Conservation (phyloP, 257 asterid genomes). For the Solanum sejunctum region DNA sequence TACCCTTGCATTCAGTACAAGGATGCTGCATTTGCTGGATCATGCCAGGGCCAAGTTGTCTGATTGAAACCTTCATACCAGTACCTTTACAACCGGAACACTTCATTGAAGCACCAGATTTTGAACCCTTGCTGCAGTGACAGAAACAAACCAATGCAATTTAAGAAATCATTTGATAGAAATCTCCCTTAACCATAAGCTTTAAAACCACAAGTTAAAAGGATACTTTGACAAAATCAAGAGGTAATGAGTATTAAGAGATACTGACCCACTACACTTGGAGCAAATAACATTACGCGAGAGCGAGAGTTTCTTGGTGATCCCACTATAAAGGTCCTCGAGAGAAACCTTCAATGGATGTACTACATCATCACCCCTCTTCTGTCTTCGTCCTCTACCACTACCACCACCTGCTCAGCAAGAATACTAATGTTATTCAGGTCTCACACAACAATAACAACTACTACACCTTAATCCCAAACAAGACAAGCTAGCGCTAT, state of each 20-base stretch:
- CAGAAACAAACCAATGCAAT: not conserved
- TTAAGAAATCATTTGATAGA: not conserved
- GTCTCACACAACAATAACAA: not conserved
- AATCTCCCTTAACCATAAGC: not conserved
- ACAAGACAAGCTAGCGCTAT: not conserved
- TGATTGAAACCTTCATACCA: constrained; percentile 55
- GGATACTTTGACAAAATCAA: not conserved
- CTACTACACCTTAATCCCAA: not conserved
- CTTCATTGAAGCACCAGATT: constrained; percentile 52
- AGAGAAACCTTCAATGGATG: constrained; percentile 62
- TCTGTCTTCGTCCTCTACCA: constrained; percentile 55
- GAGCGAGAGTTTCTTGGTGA: constrained; percentile 49
- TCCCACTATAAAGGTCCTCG: constrained; percentile 46
- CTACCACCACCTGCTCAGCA: constrained; percentile 43
- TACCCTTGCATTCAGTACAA: constrained; percentile 60
- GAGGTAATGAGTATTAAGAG: too few relatives aligned
- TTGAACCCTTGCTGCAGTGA: constrained; percentile 49
- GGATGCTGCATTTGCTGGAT: constrained; percentile 75
- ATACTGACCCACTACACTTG: constrained; percentile 50
- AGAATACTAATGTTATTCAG: not conserved
- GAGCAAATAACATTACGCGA: constrained; percentile 56
- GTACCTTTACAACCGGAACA: constrained; percentile 61
- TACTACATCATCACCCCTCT: constrained; percentile 59
- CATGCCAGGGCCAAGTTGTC: constrained; percentile 65
- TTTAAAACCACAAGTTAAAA: not conserved